These are phyloP conservation scores for Pichia sp. DNA, from an alignment of 1,139 yeast species.

Conservation along the genomic window DNA sequence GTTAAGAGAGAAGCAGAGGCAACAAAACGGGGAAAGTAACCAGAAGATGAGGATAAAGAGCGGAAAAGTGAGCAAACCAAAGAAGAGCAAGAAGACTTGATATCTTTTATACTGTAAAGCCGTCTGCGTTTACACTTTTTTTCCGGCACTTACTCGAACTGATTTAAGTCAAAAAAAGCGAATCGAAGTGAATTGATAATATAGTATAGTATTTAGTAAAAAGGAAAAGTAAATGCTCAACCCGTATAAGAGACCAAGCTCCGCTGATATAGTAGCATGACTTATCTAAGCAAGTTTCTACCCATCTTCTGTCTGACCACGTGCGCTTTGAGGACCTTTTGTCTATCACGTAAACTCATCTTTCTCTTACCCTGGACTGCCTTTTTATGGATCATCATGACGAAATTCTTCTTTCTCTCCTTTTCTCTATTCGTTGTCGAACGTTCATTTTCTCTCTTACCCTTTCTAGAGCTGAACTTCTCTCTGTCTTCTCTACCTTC, in stretches of 20 bases:
- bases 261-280: too few species aligned
- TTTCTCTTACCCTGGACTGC: conserved; percentile 92
- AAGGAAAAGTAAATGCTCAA: not conserved
- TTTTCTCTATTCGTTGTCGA: conserved; percentile 95
- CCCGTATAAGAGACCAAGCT: too few species aligned
- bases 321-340: conserved; percentile 78
- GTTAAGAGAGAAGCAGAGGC: conserved; percentile 35
- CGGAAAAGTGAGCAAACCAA: conserved; percentile 1
- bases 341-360: conserved; percentile 85
- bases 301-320: conserved; percentile 85
- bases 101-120: too few species aligned
- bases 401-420: conserved; percentile 97
- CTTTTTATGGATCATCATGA: conserved; percentile 95
- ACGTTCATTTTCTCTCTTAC: conserved; percentile 67
- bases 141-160: too few species aligned
- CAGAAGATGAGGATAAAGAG: too few species aligned
- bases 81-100: not conserved
- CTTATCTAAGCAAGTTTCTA: not conserved
- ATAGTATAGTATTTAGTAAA: too few species aligned
- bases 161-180: too few species aligned
- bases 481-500: conserved; percentile 95
- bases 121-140: too few species aligned
- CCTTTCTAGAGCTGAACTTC: conserved; percentile 81
- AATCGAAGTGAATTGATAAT: too few species aligned
- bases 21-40: not conserved